Evolutionary conservation across 1,139 yeast species (phyloP), one percentile per base, ranked within the genome.

Genomic region (Geotrichum phurueaensis): DNA sequence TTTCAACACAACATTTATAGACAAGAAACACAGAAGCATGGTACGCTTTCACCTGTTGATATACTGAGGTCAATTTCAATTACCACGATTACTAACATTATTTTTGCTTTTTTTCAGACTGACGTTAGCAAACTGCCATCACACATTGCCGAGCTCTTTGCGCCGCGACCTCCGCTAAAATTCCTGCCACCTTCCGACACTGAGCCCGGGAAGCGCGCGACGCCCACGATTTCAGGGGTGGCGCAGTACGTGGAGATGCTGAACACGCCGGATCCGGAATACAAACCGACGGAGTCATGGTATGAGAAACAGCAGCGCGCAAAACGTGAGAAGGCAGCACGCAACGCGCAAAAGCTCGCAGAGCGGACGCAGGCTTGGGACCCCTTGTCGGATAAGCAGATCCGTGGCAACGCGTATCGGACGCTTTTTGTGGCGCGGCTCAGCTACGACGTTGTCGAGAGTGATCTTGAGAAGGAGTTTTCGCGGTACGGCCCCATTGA

Each of bases 401-500:
- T 85, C 29, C 78, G 80, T 65, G 86, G 87, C 10, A 96, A 91
- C 68, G 96, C 97, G 0, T 85, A 80, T 69, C 78, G 79, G 62
- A 92, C 98, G 0, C 80, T 94, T 1, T 91, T 94, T 69, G 80
- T 94, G 1, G 86, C 87, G 0, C 76, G 97, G 60, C 73, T 92
- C 59, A 83, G 84, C 57, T 91, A 87, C 69, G 74, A 75, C 5
- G 75, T 83, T n/a, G 82, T 84, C 0, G 97, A 91, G 68, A 73
- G 84, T 22, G 95, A 89, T 56, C 71, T 94, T 22, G 85, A 85
- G 47, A 80, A 81, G 63, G 81, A 78, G 58, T 88, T 91, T 68
- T 74, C 81, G 48, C 78, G 78, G 64, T 89, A 77, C 73, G 97
- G 97, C 0, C 81, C 82, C 7, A 83, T 92, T 49, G 92, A 87